These are phyloP conservation scores for Annulohypoxylon stygium DNA, from an alignment of 495 filamentous ascomycete species.

Conservation along the genomic window DNA sequence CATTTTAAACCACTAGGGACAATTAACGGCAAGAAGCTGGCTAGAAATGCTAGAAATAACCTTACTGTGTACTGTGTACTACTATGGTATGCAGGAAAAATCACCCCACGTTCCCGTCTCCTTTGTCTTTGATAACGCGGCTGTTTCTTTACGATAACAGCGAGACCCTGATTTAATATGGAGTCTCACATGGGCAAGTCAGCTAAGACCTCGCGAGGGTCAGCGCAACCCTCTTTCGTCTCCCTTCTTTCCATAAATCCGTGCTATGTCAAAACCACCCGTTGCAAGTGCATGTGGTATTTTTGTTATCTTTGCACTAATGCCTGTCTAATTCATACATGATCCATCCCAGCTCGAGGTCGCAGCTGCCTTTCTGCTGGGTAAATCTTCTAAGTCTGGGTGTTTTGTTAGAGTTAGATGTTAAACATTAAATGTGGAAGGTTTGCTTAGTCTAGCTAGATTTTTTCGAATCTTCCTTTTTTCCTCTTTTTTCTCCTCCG, in stretches of 20 bases:
- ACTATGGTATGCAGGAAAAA: not conserved
- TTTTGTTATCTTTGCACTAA: conserved; percentile 29
- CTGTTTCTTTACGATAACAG: conserved; percentile 35
- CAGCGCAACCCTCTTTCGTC: conserved; percentile 38
- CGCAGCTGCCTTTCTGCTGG: conserved; percentile 7
- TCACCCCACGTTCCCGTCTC: conserved; percentile 35
- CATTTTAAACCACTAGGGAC: not conserved
- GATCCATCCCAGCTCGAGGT: conserved; percentile 1
- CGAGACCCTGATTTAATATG: conserved; percentile 39
- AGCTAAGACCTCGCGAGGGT: conserved; percentile 46
- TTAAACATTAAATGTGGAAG: conserved; percentile 18
- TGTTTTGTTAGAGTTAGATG: conserved; percentile 23
- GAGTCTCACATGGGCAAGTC: conserved; percentile 49
- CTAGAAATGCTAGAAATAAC: conserved; percentile 3
- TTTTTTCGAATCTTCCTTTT: conserved; percentile 16
- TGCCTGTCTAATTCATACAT: conserved; percentile 18
- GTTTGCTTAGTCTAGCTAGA: conserved; percentile 27
- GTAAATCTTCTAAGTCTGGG: conserved; percentile 5
- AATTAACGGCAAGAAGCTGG: not conserved
- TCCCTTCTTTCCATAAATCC: conserved; percentile 4
- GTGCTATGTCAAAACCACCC: not conserved
- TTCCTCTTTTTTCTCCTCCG: conserved; percentile 12
- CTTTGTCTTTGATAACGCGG: conserved; percentile 12
- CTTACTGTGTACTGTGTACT: not conserved
- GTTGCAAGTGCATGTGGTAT: conserved; percentile 12